Evolutionary conservation across 768 basidiomycete genomes (phyloP).

Genomic region (Boletellus sp.): DNA sequence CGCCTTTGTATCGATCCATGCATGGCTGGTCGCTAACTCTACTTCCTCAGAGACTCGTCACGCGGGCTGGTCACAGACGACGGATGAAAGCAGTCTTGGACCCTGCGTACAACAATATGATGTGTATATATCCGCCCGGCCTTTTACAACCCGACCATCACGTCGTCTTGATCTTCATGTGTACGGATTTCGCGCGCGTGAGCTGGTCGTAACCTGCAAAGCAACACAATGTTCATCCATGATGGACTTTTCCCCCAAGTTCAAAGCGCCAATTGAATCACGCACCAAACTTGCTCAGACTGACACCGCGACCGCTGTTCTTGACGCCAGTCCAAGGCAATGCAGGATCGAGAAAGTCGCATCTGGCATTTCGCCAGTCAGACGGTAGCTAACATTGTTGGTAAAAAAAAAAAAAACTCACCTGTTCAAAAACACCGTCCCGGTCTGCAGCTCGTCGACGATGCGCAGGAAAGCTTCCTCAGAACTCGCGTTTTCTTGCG

Average conservation of each 20-base stretch:
- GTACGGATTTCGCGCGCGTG: slow-evolving; percentile 73
- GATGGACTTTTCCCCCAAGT: neutral
- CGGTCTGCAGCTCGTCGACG: slow-evolving; percentile 74
- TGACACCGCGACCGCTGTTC: slow-evolving; percentile 87
- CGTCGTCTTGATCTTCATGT: slow-evolving; percentile 73
- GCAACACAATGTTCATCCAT: neutral
- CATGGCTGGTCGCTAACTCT: neutral
- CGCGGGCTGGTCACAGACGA: neutral
- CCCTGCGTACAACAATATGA: neutral
- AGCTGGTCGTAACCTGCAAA: slow-evolving; percentile 79
- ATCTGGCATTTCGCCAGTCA: slow-evolving; percentile 39
- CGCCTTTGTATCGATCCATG: neutral
- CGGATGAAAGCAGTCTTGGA: neutral
- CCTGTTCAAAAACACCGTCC: slow-evolving; percentile 93
- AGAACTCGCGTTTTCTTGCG: slow-evolving; percentile 53
- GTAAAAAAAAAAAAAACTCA: slow-evolving; percentile 29
- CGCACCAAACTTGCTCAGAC: slow-evolving; percentile 84
- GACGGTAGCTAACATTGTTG: neutral
- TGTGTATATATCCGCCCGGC: neutral
- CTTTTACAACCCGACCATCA: neutral
- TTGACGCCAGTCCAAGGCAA: slow-evolving; percentile 94
- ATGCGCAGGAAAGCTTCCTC: slow-evolving; percentile 58
- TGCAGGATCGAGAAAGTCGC: slow-evolving; percentile 90
- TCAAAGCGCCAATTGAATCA: neutral
- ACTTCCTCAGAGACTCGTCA: neutral